phyloP scores from a whole-genome alignment of 2,329 filamentous ascomycete species.

The Xylaria sp. region DNA sequence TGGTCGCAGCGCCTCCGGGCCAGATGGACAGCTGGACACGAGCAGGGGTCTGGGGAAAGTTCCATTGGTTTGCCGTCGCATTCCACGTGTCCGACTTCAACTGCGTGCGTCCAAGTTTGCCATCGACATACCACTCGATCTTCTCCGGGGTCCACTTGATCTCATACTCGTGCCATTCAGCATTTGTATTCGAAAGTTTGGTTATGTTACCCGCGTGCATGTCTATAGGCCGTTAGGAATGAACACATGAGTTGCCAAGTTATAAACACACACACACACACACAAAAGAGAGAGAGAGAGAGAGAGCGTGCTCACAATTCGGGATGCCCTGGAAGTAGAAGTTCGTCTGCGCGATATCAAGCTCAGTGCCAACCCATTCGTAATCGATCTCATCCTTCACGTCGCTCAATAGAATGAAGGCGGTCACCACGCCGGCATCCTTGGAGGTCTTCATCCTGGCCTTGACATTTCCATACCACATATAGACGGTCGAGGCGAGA shows the following conservation, averaged over 20 bases:
- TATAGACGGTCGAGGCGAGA: slow-evolving; percentile 80
- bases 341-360: slow-evolving; percentile 84
- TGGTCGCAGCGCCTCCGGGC: slow-evolving; percentile 83
- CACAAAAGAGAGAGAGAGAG: slow-evolving; percentile 7
- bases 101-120: slow-evolving; percentile 74
- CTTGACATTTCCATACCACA: slow-evolving; percentile 96
- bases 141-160: slow-evolving; percentile 89
- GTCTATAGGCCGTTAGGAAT: slow-evolving; percentile 57
- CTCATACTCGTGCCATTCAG: slow-evolving; percentile 86
- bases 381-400: slow-evolving; percentile 99
- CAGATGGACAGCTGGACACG: slow-evolving; percentile 94
- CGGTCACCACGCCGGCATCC: slow-evolving; percentile 89
- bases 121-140: slow-evolving; percentile 88
- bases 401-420: slow-evolving; percentile 93
- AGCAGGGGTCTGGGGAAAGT: slow-evolving; percentile 89
- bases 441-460: slow-evolving; percentile 84
- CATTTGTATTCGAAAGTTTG: slow-evolving; percentile 68
- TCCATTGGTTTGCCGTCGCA: slow-evolving; percentile 76
- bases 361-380: slow-evolving; percentile 86
- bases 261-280: neutral
- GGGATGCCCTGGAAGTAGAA: slow-evolving; percentile 96
- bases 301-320: slow-evolving; percentile 68
- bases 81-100: slow-evolving; percentile 86
- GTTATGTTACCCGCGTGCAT: slow-evolving; percentile 75
- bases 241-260: neutral